Evolutionary conservation across 1,139 yeast species (phyloP).

Genomic region (Geotrichum cucujoidarum): DNA sequence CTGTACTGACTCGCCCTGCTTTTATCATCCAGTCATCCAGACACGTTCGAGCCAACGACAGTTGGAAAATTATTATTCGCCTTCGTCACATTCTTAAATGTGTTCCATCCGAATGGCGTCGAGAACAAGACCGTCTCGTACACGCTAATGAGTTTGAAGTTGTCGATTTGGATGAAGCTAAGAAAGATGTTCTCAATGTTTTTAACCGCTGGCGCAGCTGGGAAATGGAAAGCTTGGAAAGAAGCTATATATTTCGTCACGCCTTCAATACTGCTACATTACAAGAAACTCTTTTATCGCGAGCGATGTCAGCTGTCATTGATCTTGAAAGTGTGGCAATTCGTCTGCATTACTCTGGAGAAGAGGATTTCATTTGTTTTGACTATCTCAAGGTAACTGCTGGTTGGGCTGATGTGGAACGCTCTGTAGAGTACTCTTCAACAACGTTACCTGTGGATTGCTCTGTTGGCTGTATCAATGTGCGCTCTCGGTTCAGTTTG

Average conservation of each 20-base stretch:
- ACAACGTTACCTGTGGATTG: conserved; percentile 23
- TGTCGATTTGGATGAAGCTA: conserved; percentile 47
- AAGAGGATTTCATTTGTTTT: conserved; percentile 35
- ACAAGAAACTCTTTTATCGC: conserved; percentile 31
- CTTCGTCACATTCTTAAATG: conserved; percentile 64
- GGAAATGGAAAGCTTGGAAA: conserved; percentile 64
- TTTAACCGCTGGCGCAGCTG: conserved; percentile 87
- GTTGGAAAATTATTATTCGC: conserved; percentile 82
- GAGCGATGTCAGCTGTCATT: conserved; percentile 26
- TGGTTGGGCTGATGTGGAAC: conserved; percentile 10
- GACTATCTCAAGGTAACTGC: conserved; percentile 32
- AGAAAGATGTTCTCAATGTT: conserved; percentile 49
- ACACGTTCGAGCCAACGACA: conserved; percentile 74
- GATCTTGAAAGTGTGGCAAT: conserved; percentile 34
- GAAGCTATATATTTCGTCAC: conserved; percentile 41
- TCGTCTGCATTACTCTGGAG: conserved; percentile 30
- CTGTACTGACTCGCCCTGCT: conserved; percentile 85
- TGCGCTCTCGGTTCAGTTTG: conserved; percentile 26
- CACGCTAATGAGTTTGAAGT: conserved; percentile 28
- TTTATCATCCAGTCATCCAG: conserved; percentile 65
- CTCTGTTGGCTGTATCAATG: conserved; percentile 24
- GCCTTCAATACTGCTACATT: conserved; percentile 28
- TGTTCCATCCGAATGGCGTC: conserved; percentile 54
- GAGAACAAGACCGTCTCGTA: conserved; percentile 23
- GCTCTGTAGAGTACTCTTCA: neutral